Evolutionary conservation across 768 basidiomycete genomes (phyloP).

Genomic region (Russula sp.): DNA sequence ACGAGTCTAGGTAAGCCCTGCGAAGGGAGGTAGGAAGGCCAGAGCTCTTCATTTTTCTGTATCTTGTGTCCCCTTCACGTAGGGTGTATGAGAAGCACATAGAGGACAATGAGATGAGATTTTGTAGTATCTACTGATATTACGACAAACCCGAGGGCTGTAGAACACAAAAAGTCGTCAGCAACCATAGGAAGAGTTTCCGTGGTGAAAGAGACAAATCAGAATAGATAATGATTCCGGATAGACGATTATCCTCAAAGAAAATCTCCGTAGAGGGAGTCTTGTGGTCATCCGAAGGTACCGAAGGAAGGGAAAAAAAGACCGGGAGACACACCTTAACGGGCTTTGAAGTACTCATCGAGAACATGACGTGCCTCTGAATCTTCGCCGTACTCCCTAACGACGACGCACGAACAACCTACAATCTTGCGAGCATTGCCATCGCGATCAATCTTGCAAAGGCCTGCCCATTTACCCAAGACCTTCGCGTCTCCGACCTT

Average conservation of each 20-base stretch:
- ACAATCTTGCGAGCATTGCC: constrained; percentile 97
- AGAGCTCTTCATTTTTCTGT: neutral
- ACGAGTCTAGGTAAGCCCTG: too few relatives aligned
- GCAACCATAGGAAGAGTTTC: neutral
- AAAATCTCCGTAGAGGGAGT: constrained; percentile 87
- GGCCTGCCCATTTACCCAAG: constrained; percentile 95
- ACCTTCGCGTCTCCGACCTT: constrained; percentile 98
- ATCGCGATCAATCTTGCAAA: constrained; percentile 99
- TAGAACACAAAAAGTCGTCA: neutral
- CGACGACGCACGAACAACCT: constrained; percentile 89
- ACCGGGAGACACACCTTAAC: constrained; percentile 41
- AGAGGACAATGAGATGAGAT: neutral
- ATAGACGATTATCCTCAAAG: constrained; percentile 71
- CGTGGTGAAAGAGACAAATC: constrained; percentile 31
- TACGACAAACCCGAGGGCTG: constrained; percentile 1
- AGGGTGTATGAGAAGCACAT: neutral
- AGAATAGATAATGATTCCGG: constrained; percentile 88
- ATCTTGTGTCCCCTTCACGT: neutral
- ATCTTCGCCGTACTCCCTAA: constrained; percentile 96
- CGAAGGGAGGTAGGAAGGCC: neutral
- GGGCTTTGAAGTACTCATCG: constrained; percentile 95
- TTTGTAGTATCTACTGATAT: constrained; percentile 17
- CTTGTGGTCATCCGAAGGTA: constrained; percentile 71
- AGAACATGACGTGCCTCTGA: constrained; percentile 92
- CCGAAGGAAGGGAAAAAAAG: constrained; percentile 3